Conservation (phyloP, 2,329 filamentous ascomycete species). For the Sporothrix dimorphospora region DNA sequence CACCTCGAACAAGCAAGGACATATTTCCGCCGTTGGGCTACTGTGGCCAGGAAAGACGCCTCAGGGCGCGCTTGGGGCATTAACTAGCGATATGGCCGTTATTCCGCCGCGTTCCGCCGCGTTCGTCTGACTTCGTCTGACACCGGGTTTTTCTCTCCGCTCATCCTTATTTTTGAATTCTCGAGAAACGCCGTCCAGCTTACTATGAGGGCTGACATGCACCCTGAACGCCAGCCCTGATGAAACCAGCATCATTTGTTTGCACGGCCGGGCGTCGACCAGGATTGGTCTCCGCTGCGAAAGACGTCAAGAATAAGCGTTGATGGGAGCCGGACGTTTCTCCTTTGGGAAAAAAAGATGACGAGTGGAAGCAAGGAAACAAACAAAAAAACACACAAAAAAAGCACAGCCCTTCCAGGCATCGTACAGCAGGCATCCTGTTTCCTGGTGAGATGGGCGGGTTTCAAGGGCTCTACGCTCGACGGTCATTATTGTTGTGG, state of each 20-base stretch:
- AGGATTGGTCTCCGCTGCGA: not conserved
- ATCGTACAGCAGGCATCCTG: not conserved
- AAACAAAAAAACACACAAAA: too few relatives aligned
- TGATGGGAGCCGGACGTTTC: not conserved
- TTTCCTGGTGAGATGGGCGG: not conserved
- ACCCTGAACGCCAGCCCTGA: not conserved
- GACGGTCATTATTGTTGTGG: too few relatives aligned
- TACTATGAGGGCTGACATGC: not conserved
- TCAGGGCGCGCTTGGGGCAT: too few relatives aligned
- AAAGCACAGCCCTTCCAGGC: not conserved
- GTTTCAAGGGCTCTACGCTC: not conserved
- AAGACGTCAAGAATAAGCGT: not conserved
- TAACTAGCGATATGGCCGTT: too few relatives aligned
- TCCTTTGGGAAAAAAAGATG: not conserved
- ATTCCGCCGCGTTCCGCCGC: too few relatives aligned
- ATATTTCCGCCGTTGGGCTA: not conserved
- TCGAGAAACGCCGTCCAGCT: not conserved
- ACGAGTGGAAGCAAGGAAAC: not conserved
- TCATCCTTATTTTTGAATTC: not conserved
- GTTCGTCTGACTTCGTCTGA: constrained; percentile 7
- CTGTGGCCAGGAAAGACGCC: too few relatives aligned
- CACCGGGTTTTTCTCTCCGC: not conserved
- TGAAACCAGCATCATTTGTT: not conserved
- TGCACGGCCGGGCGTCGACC: not conserved
- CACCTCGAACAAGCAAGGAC: not conserved